Base-by-base conservation (phyloP, 192 early-diverging fungal species). In the Coemansia brasiliensis region DNA sequence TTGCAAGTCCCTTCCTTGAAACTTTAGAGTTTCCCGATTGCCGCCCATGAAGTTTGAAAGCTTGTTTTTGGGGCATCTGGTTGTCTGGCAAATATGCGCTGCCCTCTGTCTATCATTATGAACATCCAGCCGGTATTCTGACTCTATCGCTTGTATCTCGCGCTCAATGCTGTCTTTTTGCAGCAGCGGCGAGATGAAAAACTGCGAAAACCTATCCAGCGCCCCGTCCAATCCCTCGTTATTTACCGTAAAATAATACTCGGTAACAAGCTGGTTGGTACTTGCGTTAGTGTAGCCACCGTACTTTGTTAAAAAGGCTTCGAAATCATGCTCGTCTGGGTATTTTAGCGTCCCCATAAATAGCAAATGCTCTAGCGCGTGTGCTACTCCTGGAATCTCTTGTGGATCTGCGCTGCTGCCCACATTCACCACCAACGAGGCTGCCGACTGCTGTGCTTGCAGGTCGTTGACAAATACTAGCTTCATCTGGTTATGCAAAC, bases 71-170 rank as follows among this genome's bases (percentile, higher is more conserved):
- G 16, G 21, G 13, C 55, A 45, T 15, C 21, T 17, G 3, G 52
- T 48, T 38, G 45, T n/a, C 3, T 46, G 10, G 13, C 42, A 7
- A 25, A 55, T 25, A 22, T 48, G 86, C 72, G 27, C 86, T 69
- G 88, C n/a, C 9, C 55, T 40, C 18, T 45, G 40, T 4, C 8
- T 16, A 58, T 98, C 94, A 13, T 70, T 76, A 63, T 94, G 92
- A n/a, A 89, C 42, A 62, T 94, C 89, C 46, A 88, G 87, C 53
- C 90, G 90, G 78, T 92, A 90, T 59, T 95, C 95, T 1, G 95
- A 94, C 72, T 98, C 92, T 0, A 98, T 92, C 2, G 92, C 94
- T 4, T 82, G 79, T 46, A 96, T 66, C 80, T 98, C 96, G 10
- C 92, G 84, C 20, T 92, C 94, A 12, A 88, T 89, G 58, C 90